Evolutionary conservation across 148 eudicot species (phyloP), one percentile per base, ranked within the genome.

Genomic region (Cornus kousa): DNA sequence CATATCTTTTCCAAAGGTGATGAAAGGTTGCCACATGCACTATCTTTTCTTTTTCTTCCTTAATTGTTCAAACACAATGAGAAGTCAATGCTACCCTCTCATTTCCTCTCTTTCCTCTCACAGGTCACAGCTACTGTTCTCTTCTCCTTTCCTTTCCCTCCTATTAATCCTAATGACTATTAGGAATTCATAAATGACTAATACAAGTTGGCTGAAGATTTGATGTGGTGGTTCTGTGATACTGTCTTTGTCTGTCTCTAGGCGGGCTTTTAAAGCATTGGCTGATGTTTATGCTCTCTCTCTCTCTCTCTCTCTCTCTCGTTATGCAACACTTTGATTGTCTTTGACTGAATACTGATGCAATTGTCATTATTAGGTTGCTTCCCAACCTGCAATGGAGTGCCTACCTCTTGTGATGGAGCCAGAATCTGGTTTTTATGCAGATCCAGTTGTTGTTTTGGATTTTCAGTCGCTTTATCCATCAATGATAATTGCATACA

Each of bases 401-500:
- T 96, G 99, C 89, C 37, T 90, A 68, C 99, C 99, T 62, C 99
- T 96, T 81, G 99, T 96, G 71, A 96, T 96, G 99, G 99, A 96
- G 87, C 99, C 99, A 77, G 98, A 96, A 85, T 96, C 99, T 76
- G 97, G 92, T 20, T 96, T 96, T 82, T 96, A 92, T 89, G 85
- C 97, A 73, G 99, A 96, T 83, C 99, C 99, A 67, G 98, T 96
- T n/a, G 82, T 96, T 75, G 99, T 96, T 82, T 85, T 96, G 85
- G 99, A 96, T 89, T 96, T 96, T 82, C 99, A 96, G 86, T 93
- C 99, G 73, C 99, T 96, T 75, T 96, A 96, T 88, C 99, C 99
- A 14, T 96, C 99, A 74, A 96, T 96, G 98, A 90, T 96, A 81
- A 96, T 96, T 73, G 99, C 95, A 35, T 96, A 96, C 89, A 93